Evolutionary conservation across 2,329 filamentous ascomycete species (phyloP).

Genomic region (Westerdykella ornata): DNA sequence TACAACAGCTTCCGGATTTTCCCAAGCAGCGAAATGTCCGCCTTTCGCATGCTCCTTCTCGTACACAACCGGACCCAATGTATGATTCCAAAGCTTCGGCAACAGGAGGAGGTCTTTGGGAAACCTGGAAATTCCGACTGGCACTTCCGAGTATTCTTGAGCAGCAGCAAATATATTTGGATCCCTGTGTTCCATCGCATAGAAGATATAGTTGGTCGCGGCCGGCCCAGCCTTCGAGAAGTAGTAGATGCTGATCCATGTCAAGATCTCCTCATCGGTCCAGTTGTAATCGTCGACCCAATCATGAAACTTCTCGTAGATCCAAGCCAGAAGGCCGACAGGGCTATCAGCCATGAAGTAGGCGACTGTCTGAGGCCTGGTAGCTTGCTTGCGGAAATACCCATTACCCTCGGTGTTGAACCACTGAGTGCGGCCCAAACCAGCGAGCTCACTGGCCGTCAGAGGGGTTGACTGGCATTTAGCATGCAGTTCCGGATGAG

Average conservation of each 20-base stretch:
- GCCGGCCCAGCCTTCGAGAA: conserved; percentile 61
- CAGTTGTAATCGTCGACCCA: conserved; percentile 65
- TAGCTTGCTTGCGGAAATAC: conserved; percentile 54
- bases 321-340: conserved; percentile 62
- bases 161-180: conserved; percentile 2
- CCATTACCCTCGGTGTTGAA: conserved; percentile 50
- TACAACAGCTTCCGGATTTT: conserved; percentile 47
- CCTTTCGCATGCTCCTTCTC: conserved; percentile 32
- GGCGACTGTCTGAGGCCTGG: conserved; percentile 62
- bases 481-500: conserved; percentile 2
- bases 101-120: conserved; percentile 6
- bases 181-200: conserved; percentile 45
- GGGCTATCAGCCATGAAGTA: conserved; percentile 63
- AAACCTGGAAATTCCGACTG: conserved; percentile 5
- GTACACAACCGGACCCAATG: conserved; percentile 7
- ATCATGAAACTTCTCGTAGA: conserved; percentile 68
- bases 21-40: conserved; percentile 55
- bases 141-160: background rate
- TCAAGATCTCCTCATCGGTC: conserved; percentile 65
- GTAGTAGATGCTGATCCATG: conserved; percentile 63
- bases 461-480: background rate
- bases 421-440: conserved; percentile 16
- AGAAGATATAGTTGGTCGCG: conserved; percentile 55
- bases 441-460: conserved; percentile 2
- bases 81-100: conserved; percentile 7